Evolutionary conservation across 2,329 filamentous ascomycete genomes (phyloP), one percentile per base, ranked within the genome.

Genomic region (Botrytis elliptica): DNA sequence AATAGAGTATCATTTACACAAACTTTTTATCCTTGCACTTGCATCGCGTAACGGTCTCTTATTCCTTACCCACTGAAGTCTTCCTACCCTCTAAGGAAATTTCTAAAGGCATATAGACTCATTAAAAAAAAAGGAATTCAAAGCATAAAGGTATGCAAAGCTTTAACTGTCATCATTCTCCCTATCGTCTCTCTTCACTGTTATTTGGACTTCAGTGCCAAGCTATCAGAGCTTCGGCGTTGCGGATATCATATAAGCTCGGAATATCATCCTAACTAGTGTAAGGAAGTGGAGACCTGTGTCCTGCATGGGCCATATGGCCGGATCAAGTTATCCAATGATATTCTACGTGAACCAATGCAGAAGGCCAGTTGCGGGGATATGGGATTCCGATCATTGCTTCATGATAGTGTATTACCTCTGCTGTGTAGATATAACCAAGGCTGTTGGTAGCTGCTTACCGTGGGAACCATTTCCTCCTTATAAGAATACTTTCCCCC

Each of bases 281-380:
- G 74, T 57, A 62, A 69, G 76, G 76, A 75, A 77, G 75, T 78
- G 75, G 74, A 76, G 71, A 66, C 52, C 60, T 60, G 20, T 46
- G 55, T 65, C 42, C 46, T 77, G 70, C 78, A 66, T 79, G 76
- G 74, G 76, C 77, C 78, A 72, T 78, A 76, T 77, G 77, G 75
- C 77, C 77, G 78, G 74, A 75, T 72, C 74, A 65, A 76, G 75
- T 67, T 36, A 44, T 57, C 62, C 69, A 72, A 68, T 71, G n/a
- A 63, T 44, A 36, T 57, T 46, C 40, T 67, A 52, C 33, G 10
- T 25, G n/a, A 18, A 68, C n/a, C 40, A 38, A 67, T 74, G 68
- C 68, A 76, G 44, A 57, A 75, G 59, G 72, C 49, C 75, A 75
- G 72, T 77, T 78, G 77, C 76, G 76, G 78, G 77, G 75, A 29